Base-by-base conservation (phyloP, 2,329 filamentous ascomycete species). In the Acephala macrosclerotiorum region DNA sequence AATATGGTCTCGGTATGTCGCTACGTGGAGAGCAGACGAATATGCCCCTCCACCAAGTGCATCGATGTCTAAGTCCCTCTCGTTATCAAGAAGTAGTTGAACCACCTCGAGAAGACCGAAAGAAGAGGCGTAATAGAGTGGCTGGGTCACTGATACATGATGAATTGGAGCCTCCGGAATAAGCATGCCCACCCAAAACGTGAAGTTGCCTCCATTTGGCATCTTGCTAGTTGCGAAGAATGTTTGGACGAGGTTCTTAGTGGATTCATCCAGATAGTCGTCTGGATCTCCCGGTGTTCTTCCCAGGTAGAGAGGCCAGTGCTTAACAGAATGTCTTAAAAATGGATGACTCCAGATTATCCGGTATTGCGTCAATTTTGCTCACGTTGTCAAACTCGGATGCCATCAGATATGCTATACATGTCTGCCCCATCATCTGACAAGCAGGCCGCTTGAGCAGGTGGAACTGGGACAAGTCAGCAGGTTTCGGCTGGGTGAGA, bases 41-140 rank as follows among this genome's bases (percentile, higher is more conserved):
- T 58, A 18, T 3, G 58, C 62, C 36, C 68, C 62, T 22, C 71
- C 71, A 18, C 70, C 71, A 38, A 67, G 60, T n/a, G 64, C 51
- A 35, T 72, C 55, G 7, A 73, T 66, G 25, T 70, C 65, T 11
- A 69, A 18, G 36, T 66, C 63, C 12, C 59, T 38, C 7, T 68
- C 64, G 0, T 63, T 60, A 3, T 70, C 63, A 12, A 73, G 58
- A 6, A 73, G 62, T 1, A 71, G 55, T 12, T 53, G 64, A 0
- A 71, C 68, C 5, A 72, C 61, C 12, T 68, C 63, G 9, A 60
- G 45, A 20, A 72, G 66, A 1, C 71, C 71, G 38, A 67, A 72
- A 1, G 71, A 72, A 7, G 71, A 65, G 3, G 70, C 69, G 55
- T 70, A 72, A 25, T 73, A 71, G 1, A 73, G 61, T 4, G 71